Base-by-base conservation (phyloP, 208 protist genomes). In the Strigomonas galati region DNA sequence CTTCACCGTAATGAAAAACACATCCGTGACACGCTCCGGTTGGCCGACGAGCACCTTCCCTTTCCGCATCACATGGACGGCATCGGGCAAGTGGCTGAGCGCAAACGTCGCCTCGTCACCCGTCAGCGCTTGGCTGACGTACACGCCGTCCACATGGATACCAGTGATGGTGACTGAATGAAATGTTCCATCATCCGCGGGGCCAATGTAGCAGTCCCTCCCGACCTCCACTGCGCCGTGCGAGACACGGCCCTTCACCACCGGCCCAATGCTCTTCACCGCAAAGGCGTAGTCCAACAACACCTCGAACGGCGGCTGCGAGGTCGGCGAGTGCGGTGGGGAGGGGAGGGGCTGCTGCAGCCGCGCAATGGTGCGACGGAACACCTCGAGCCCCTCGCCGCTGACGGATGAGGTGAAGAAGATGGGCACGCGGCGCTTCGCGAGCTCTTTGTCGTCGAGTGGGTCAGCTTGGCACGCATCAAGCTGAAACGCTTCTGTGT, bases 81-180 rank as follows among this genome's bases (percentile, higher is more conserved):
- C 62, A 4, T 28, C 51, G 6, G 88, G 88, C 24, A 94, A 67
- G 5, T 91, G 85, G 43, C 95, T 89, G 3, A 99, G 68, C 0
- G 96, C 97, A 81, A 99, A 91, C 1, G 83, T 92, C 21, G 88
- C 93, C 46, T 95, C 88, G 59, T 97, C 86, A n/a, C 87, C 84
- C 3, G 83, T 77, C 65, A 74, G 68, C 2, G 93, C 98, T 46
- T 79, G 59, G 62, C 90, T 97, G 1, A 98, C 94, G 56, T 96
- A 87, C 17, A 84, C 73, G 48, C 96, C 81, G 28, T 97, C 93
- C 31, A 97, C 84, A 59, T 99, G 97, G 58, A 99, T 97, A 35
- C 84, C 82, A 52, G 91, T 83, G 17, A 98, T 61, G 32, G 63
- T 56, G 5, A 98, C 91, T 7, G 65, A 40, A 40, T 84, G 56